These are phyloP conservation scores for Tympanopsis confertula DNA, from an alignment of 2,329 filamentous ascomycete genomes.

Conservation along the genomic window DNA sequence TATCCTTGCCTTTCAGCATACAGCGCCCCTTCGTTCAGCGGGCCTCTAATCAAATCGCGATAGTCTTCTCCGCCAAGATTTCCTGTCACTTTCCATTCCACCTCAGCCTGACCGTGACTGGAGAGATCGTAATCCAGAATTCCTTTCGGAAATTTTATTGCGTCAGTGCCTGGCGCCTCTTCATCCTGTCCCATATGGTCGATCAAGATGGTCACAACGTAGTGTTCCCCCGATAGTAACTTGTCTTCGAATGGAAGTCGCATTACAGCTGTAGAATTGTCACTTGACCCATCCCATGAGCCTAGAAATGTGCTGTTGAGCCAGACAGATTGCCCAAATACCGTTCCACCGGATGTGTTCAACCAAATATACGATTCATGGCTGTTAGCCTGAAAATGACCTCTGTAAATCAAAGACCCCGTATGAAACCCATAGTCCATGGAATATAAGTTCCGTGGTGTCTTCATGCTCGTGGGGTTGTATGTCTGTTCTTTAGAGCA, in stretches of 20 bases:
- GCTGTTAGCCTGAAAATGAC: slow-evolving; percentile 13
- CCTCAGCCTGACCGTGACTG: neutral
- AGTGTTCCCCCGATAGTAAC: slow-evolving; percentile 3
- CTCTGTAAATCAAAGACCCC: slow-evolving; percentile 14
- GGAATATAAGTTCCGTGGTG: slow-evolving; percentile 10
- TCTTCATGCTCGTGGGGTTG: neutral
- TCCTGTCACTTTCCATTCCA: slow-evolving; percentile 44
- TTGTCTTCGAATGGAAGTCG: slow-evolving; percentile 1
- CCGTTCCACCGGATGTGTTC: slow-evolving; percentile 11
- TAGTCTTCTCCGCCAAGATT: slow-evolving; percentile 45
- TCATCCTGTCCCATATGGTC: slow-evolving; percentile 15
- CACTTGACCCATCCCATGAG: slow-evolving; percentile 11
- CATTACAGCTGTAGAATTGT: neutral
- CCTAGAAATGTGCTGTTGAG: slow-evolving; percentile 11
- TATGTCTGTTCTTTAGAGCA: neutral
- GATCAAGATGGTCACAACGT: slow-evolving; percentile 10
- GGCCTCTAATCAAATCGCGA: slow-evolving; percentile 34
- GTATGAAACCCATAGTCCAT: slow-evolving; percentile 16
- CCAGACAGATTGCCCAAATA: slow-evolving; percentile 14
- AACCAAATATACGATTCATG: slow-evolving; percentile 10
- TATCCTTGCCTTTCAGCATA: slow-evolving; percentile 41
- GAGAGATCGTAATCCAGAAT: slow-evolving; percentile 21
- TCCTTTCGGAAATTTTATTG: slow-evolving; percentile 39
- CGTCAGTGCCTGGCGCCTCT: slow-evolving; percentile 7
- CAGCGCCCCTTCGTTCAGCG: slow-evolving; percentile 44